These are phyloP conservation scores for Vachellia collinsii DNA, from an alignment of 306 rosid genomes.

Conservation along the genomic window DNA sequence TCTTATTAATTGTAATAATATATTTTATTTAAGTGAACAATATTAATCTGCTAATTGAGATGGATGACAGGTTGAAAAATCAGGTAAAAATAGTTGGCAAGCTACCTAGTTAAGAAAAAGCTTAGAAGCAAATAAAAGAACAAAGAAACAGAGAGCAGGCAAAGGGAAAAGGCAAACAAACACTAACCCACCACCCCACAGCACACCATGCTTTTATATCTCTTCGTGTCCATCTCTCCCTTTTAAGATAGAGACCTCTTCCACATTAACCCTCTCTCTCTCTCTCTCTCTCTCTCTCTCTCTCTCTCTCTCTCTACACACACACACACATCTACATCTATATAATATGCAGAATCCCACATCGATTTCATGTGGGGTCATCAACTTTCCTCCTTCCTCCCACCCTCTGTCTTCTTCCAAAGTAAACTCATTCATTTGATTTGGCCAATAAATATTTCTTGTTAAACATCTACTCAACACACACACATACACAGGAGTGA, in stretches of 20 bases:
- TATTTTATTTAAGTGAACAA: background rate
- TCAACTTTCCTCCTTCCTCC: constrained; percentile 32
- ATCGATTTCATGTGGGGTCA: constrained; percentile 71
- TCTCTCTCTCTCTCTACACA: constrained; percentile 39
- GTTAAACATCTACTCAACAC: constrained; percentile 2
- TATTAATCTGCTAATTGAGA: background rate
- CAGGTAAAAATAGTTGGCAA: background rate
- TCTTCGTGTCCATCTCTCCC: constrained; percentile 38
- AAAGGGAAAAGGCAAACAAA: constrained; percentile 49
- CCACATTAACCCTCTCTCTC: background rate
- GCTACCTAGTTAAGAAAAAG: background rate
- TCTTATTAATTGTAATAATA: background rate
- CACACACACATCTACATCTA: too few species aligned
- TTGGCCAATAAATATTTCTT: constrained; percentile 36
- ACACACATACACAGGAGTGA: background rate
- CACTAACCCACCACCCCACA: constrained; percentile 50
- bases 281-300: constrained; percentile 39
- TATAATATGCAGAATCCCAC: constrained; percentile 61
- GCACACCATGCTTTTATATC: constrained; percentile 8
- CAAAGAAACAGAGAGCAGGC: background rate
- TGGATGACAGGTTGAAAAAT: background rate
- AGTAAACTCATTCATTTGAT: constrained; percentile 33
- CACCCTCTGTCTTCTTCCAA: constrained; percentile 35
- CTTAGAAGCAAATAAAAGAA: background rate
- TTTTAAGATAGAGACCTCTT: constrained; percentile 50